phyloP scores from a whole-genome alignment of 2,329 filamentous ascomycete species.

The Alternaria hordeiaustralica region DNA sequence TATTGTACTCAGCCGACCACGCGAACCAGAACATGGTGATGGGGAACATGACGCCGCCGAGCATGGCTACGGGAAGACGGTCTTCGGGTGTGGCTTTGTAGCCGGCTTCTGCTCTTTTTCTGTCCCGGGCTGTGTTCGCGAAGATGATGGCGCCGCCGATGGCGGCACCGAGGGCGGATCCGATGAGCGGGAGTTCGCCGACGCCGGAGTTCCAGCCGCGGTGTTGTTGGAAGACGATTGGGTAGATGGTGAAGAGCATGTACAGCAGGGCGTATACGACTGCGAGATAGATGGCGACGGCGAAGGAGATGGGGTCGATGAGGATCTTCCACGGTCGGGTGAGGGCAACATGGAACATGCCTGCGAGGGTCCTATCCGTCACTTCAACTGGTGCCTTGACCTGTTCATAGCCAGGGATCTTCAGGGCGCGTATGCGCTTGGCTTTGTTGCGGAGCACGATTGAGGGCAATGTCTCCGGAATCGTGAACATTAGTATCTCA shows the following conservation, averaged over 20 bases:
- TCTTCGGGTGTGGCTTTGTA: background rate
- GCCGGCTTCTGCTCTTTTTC: background rate
- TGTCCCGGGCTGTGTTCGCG: background rate
- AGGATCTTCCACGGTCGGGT: background rate
- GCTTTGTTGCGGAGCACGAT: background rate
- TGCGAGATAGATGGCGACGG: background rate
- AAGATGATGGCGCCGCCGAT: background rate
- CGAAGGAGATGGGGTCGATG: background rate
- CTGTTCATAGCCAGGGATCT: background rate
- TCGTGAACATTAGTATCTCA: background rate
- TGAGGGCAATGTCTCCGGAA: background rate
- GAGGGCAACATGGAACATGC: background rate
- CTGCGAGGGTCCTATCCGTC: background rate
- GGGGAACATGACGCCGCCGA: background rate
- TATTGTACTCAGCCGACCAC: background rate
- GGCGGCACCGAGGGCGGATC: background rate
- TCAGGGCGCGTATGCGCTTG: background rate
- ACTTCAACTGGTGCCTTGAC: background rate
- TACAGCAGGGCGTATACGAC: background rate
- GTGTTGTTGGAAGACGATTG: background rate
- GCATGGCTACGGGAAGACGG: background rate
- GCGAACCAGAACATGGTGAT: background rate
- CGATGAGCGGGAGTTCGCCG: background rate
- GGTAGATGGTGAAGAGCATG: background rate
- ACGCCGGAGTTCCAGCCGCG: background rate